Base-by-base conservation (phyloP, 345 rosid species). In the Gossypium turneri region DNA sequence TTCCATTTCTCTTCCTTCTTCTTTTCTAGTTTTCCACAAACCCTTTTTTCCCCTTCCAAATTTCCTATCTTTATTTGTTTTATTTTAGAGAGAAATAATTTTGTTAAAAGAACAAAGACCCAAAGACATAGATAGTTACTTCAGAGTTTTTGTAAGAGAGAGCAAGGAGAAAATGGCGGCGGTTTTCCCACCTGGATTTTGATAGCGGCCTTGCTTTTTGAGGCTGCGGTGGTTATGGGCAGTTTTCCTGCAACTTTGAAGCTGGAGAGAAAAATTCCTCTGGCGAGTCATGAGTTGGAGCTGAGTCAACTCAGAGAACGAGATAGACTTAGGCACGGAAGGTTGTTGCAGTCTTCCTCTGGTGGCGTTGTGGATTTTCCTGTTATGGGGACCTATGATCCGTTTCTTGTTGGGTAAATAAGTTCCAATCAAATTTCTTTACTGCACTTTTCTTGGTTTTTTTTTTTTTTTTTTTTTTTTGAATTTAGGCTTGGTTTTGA, bases 301-400 rank as follows among this genome's bases (percentile, higher is more conserved):
- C 70, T 95, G 68, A 81, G 82, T 62, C 83, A 86, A 75, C 90
- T 93, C 16, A 85, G 72, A 79, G 89, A 86, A 11, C 88, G 90
- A 78, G 99, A 95, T 44, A 78, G 80, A 70, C 76, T 79, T 34
- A 84, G 99, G 68, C 99, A 90, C 73, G 87, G 94, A n/a, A 87
- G 98, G 78, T 84, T 93, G 88, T 72, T 93, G 78, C 92, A 89
- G 83, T 79, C 90, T 1, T 27, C 90, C 1, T 24, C 84, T 20
- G 86, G 68, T 56, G 96, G 88, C 17, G 88, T 95, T 24, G 84
- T 89, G 10, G 96, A 90, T 89, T 93, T 95, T 62, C 84, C 89
- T 8, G 98, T 93, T 45, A 79, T 68, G 2, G 99, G 98, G 67
- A 89, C 94, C 24, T 93, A 83, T 80, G 88, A 91, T 88, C 99